Evolutionary conservation across 1,284 basidiomycete species (phyloP).

Genomic region (Peniophora sp.): DNA sequence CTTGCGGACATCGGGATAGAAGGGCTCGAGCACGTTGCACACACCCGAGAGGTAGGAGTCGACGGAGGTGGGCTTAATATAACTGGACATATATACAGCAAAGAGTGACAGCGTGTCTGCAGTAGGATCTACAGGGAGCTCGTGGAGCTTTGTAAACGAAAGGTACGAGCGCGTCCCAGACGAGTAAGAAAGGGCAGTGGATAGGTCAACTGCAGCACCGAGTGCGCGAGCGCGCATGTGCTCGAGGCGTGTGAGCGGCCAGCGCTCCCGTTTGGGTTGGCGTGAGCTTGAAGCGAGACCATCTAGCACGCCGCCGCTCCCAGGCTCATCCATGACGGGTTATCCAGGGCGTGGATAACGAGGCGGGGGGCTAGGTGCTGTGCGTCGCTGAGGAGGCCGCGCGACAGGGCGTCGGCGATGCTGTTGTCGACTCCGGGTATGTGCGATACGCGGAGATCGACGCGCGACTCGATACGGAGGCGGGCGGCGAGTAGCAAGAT

Average conservation of each 20-base stretch:
- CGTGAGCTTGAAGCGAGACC: conserved; percentile 9
- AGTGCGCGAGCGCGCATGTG: conserved; percentile 24
- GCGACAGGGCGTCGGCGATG: conserved; percentile 20
- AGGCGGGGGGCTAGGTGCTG: conserved; percentile 11
- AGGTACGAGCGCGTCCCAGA: conserved; percentile 31
- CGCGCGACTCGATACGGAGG: conserved; percentile 11
- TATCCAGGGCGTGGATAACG: conserved; percentile 14
- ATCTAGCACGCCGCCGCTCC: conserved; percentile 13
- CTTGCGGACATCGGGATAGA: conserved; percentile 25
- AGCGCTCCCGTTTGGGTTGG: conserved; percentile 20
- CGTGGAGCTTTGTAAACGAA: conserved; percentile 24
- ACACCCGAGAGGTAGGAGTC: conserved; percentile 33
- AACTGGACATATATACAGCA: conserved; percentile 28
- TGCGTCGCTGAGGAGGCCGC: conserved; percentile 9
- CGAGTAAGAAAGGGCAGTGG: conserved; percentile 20
- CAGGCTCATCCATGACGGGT: conserved; percentile 16
- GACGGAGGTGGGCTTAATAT: conserved; percentile 31
- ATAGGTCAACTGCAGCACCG: conserved; percentile 22
- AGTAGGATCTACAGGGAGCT: conserved; percentile 24
- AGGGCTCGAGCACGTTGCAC: conserved; percentile 24
- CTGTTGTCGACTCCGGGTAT: conserved; percentile 17
- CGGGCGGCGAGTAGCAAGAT: conserved; percentile 21
- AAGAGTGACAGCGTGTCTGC: conserved; percentile 27
- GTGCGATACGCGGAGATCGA: conserved; percentile 18
- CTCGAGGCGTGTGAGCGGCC: conserved; percentile 23